A percentile compares a stretch with the other conserved stretches of the same genome.
These are phyloP conservation scores for Chondrus crispus DNA, from an alignment of 23 red algal species.

Conservation along the genomic window DNA sequence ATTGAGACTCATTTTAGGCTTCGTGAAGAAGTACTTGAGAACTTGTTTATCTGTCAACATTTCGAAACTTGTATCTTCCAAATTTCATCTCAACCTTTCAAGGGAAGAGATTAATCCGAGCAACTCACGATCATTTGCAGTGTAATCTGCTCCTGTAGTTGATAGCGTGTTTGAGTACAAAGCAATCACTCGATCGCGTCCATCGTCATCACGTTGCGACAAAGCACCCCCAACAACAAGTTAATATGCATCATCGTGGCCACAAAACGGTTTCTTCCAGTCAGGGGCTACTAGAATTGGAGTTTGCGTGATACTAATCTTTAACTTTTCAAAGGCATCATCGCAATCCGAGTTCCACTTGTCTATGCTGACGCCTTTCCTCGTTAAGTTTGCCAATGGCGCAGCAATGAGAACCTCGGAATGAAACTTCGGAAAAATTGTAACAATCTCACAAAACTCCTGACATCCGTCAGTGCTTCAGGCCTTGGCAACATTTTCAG, in stretches of 20 bases:
- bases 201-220: not conserved
- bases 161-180: not conserved
- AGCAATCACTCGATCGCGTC: not conserved
- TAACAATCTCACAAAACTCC: not conserved
- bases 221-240: not conserved
- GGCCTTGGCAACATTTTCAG: not conserved
- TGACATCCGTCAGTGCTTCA: slow-evolving; percentile 7
- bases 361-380: not conserved
- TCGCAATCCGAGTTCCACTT: not conserved
- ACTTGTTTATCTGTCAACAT: not conserved
- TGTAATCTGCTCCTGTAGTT: not conserved
- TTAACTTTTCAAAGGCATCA: not conserved
- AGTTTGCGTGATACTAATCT: not conserved
- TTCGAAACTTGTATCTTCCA: not conserved
- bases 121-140: not conserved
- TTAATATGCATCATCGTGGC: not conserved
- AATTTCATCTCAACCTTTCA: not conserved
- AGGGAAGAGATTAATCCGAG: not conserved
- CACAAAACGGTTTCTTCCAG: not conserved
- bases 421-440: slow-evolving; percentile 15
- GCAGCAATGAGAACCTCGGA: slow-evolving; percentile 13
- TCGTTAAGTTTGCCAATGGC: not conserved
- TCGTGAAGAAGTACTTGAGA: not conserved
- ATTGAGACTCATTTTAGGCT: not conserved
- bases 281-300: not conserved